phyloP scores from a whole-genome alignment of 208 protist genomes.

The Novymonas esmeraldas region DNA sequence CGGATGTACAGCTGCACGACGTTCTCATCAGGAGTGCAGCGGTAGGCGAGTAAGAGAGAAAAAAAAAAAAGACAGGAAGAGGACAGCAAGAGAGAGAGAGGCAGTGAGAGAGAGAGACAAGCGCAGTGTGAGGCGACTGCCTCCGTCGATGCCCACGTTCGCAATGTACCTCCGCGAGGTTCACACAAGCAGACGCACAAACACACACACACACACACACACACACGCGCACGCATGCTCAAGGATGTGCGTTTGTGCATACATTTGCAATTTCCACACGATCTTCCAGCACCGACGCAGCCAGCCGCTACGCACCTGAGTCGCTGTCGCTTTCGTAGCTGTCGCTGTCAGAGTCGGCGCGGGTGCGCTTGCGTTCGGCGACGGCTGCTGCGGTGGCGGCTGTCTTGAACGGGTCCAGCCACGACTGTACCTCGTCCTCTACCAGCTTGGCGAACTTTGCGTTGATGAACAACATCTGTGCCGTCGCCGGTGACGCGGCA shows the following conservation, averaged over 20 bases:
- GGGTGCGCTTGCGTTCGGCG: slow-evolving; percentile 17
- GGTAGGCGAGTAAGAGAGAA: neutral
- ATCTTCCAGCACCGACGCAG: neutral
- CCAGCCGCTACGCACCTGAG: neutral
- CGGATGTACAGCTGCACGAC: too few species aligned
- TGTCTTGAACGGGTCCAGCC: slow-evolving; percentile 32
- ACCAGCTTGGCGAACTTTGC: slow-evolving; percentile 3
- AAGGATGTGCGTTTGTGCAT: too few species aligned
- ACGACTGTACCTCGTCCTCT: slow-evolving; percentile 33
- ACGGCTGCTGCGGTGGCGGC: neutral
- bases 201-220: too few species aligned
- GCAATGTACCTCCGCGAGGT: too few species aligned
- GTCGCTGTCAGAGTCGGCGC: slow-evolving; percentile 17
- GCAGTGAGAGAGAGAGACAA: neutral
- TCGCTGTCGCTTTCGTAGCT: slow-evolving; percentile 17
- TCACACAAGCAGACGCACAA: too few species aligned
- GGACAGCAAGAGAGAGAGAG: neutral
- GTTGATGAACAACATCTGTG: slow-evolving; percentile 29
- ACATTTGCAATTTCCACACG: too few species aligned
- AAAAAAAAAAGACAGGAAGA: neutral
- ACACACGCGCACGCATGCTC: too few species aligned
- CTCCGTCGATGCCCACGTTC: too few species aligned
- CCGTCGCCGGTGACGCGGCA: neutral
- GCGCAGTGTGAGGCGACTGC: too few species aligned
- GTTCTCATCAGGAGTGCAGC: too few species aligned